These are phyloP conservation scores for Pythium sukuiense DNA, from an alignment of 352 stramenopile species.

Conservation along the genomic window DNA sequence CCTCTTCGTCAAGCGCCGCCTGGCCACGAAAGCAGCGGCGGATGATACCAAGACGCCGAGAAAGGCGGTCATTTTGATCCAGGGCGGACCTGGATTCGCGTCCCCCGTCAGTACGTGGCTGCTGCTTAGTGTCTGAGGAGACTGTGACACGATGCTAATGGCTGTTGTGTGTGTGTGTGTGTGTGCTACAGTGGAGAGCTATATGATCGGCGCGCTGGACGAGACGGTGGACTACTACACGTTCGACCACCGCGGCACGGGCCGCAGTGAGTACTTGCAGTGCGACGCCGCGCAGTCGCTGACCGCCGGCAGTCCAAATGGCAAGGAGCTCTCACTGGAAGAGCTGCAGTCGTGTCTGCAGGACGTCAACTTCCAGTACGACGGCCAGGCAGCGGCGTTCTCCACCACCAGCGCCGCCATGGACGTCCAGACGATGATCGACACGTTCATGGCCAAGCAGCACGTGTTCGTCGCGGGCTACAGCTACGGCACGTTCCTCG, in stretches of 20 bases:
- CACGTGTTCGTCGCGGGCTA: slow-evolving; percentile 21
- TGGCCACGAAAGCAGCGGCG: not conserved
- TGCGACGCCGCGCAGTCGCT: slow-evolving; percentile 28
- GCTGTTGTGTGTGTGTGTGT: not conserved
- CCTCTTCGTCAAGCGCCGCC: slow-evolving; percentile 27
- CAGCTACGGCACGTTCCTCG: slow-evolving; percentile 34
- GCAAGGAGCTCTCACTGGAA: slow-evolving; percentile 9
- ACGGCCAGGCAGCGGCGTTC: slow-evolving; percentile 16
- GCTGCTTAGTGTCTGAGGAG: too few species aligned
- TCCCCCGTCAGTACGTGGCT: too few species aligned
- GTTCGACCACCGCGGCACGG: slow-evolving; percentile 35
- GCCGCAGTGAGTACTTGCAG: slow-evolving; percentile 28
- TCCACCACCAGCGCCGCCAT: slow-evolving; percentile 25
- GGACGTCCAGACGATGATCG: slow-evolving; percentile 26
- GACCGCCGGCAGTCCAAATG: slow-evolving; percentile 11
- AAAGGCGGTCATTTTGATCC: slow-evolving; percentile 19
- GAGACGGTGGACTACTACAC: slow-evolving; percentile 28
- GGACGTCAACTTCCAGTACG: slow-evolving; percentile 27
- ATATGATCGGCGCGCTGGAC: slow-evolving; percentile 13
- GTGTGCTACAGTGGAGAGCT: slow-evolving; percentile 7
- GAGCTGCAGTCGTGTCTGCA: slow-evolving; percentile 24
- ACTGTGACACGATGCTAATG: too few species aligned
- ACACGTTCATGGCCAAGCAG: slow-evolving; percentile 18
- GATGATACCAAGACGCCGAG: not conserved
- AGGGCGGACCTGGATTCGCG: slow-evolving; percentile 22